A percentile compares a stretch with the other conserved stretches of the same genome.
Evolutionary conservation across 371 early-diverging fungal genomes (phyloP).

Genomic region (Mucor lusitanicus): DNA sequence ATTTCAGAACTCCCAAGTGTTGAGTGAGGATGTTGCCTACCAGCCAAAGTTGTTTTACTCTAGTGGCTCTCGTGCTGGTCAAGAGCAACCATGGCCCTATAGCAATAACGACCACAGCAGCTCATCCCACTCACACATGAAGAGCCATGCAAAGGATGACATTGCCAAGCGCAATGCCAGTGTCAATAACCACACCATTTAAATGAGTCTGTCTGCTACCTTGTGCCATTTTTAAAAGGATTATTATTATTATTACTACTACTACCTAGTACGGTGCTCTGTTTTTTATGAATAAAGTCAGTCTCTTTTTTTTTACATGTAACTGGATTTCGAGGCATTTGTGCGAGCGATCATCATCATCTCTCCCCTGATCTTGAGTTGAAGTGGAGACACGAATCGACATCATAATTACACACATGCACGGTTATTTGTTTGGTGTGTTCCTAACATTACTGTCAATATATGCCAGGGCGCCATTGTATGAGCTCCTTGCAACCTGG

Average conservation of each 20-base stretch:
- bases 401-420: too few species aligned
- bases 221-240: not conserved
- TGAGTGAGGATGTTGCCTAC: slow-evolving; percentile 74
- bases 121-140: not conserved
- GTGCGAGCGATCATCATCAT: not conserved
- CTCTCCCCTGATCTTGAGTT: not conserved
- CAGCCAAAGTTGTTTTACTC: slow-evolving; percentile 79
- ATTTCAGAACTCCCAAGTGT: slow-evolving; percentile 83
- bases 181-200: not conserved
- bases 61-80: slow-evolving; percentile 58
- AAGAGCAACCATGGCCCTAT: slow-evolving; percentile 39
- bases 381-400: not conserved
- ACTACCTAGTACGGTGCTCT: too few species aligned
- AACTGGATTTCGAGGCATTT: too few species aligned
- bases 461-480: too few species aligned
- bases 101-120: not conserved
- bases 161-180: not conserved
- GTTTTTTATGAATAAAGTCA: not conserved
- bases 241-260: not conserved
- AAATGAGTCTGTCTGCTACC: not conserved
- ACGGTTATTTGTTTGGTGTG: too few species aligned
- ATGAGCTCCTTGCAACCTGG: too few species aligned
- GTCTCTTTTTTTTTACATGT: not conserved
- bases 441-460: too few species aligned
- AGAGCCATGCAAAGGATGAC: not conserved